Base-by-base conservation (phyloP, 805 yeast species). In the Candida anglica region DNA sequence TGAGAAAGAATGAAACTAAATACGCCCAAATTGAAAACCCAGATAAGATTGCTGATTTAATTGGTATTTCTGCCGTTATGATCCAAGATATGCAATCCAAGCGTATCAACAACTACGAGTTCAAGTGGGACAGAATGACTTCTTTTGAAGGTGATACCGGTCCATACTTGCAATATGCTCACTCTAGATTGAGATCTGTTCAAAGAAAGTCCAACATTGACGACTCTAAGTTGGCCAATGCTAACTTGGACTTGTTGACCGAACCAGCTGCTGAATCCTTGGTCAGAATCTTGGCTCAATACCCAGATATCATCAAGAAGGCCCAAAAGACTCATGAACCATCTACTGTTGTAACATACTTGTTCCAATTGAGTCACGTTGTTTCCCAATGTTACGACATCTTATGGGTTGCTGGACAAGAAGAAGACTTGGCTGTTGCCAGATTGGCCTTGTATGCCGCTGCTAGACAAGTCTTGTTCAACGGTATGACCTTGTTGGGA, bases 61-160 rank as follows among this genome's bases (percentile, higher is more conserved):
- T 93, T 40, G 99, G 98, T 58, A 84, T 93, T 38, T 83, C 96
- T 19, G 98, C 98, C 5, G 95, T 93, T 41, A 89, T 93, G 96
- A 86, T 93, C 53, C 99, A 93, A 73, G 99, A 93, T 64, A 89
- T 93, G 98, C 94, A 86, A 66, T 80, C 95, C 41, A 93, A 93
- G 71, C 83, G 99, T 64, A 77, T 91, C 63, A 88, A 91, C 71
- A 91, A 93, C 69, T 93, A 93, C 69, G 86, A 81, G 52, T 93
- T 93, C 68, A 86, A 87, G 63, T 93, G 98, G 98, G 87, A 86
- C 52, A 84, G 98, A 71, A 93, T 93, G 97, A 75, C 85, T 28
- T 87, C 98, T 3, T 89, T 93, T 47, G 98, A 93, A 71, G 98
- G 98, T 65, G 98, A 93, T 65, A 93, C 98, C 37, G 98, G 98